Base-by-base conservation (phyloP, 495 filamentous ascomycete genomes). In the Hyaloscypha hepaticicola region DNA sequence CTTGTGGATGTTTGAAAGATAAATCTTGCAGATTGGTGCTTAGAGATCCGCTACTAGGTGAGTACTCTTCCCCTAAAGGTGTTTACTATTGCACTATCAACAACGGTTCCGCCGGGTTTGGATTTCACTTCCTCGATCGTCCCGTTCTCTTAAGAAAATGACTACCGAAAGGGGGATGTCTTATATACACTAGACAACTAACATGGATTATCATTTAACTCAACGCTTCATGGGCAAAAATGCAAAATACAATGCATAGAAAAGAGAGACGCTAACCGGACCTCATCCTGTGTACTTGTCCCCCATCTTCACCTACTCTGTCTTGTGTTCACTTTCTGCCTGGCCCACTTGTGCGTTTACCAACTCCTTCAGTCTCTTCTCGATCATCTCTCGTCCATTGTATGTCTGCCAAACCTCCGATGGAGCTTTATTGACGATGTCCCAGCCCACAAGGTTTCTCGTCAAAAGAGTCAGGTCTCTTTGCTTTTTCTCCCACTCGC, bases 341-440 rank as follows among this genome's bases (percentile, higher is more conserved):
- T 14, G 6, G 38, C 4, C 3, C 38, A 8, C 19, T 65, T 38
- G 48, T 56, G 25, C 50, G 16, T 60, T 19, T 29, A 72, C 66
- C 41, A 72, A 48, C 45, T 69, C 63, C 60, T 69, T 72, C 68
- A 96, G 70, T 61, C 88, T 82, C 73, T 87, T 86, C 74, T 91
- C 89, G 73, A 98, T 85, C 2, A 87, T 70, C 60, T 80, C 73
- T 45, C 89, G 77, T 0, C 95, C 94, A 65, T 90, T 78, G 1
- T 77, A 70, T 6, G 85, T 88, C 66, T 73, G 76, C 94, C 94
- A 99, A 0, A 97, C 87, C 67, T 91, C 83, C 76, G 96, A 90
- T n/a, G 92, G 90, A 11, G 94, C 92, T 60, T 88, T 80, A 53
- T 87, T 82, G 0, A 96, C 92, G 58, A 96, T 83, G 75, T 97